These are phyloP conservation scores for Rheum nobile DNA, from an alignment of 148 eudicot genomes.

Conservation along the genomic window DNA sequence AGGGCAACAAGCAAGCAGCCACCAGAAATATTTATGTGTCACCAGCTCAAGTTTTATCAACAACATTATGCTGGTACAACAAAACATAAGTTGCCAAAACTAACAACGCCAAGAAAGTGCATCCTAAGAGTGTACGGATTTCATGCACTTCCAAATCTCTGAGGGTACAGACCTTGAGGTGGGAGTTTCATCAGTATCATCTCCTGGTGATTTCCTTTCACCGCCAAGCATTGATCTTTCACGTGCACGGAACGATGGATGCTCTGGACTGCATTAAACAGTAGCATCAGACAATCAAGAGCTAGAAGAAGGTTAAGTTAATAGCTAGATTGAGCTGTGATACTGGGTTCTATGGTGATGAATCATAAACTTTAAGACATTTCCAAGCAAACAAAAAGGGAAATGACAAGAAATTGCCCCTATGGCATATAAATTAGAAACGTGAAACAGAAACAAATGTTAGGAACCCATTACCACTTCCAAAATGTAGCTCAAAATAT, in stretches of 20 bases:
- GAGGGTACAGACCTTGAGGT: conserved; percentile 54
- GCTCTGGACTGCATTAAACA: conserved; percentile 73
- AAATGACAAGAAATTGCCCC: not conserved
- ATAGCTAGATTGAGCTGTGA: not conserved
- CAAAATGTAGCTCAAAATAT: not conserved
- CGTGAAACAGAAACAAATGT: not conserved
- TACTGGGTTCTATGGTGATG: not conserved
- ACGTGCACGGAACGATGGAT: conserved; percentile 78
- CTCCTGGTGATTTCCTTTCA: conserved; percentile 57
- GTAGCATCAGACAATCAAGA: not conserved
- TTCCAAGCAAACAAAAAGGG: not conserved
- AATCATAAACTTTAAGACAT: not conserved
- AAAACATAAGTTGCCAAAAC: not conserved
- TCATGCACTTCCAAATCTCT: not conserved
- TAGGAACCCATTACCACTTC: not conserved
- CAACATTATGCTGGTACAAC: not conserved
- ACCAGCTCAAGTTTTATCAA: not conserved
- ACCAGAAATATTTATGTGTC: not conserved
- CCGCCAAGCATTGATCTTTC: conserved; percentile 96
- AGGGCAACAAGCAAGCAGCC: not conserved
- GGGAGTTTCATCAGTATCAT: conserved; percentile 41
- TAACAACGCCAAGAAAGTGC: not conserved
- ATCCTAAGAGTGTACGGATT: not conserved
- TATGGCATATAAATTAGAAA: not conserved
- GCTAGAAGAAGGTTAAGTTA: not conserved